These are phyloP conservation scores for Vitis rupestris DNA, from an alignment of 164 flowering plant genomes.

Conservation along the genomic window DNA sequence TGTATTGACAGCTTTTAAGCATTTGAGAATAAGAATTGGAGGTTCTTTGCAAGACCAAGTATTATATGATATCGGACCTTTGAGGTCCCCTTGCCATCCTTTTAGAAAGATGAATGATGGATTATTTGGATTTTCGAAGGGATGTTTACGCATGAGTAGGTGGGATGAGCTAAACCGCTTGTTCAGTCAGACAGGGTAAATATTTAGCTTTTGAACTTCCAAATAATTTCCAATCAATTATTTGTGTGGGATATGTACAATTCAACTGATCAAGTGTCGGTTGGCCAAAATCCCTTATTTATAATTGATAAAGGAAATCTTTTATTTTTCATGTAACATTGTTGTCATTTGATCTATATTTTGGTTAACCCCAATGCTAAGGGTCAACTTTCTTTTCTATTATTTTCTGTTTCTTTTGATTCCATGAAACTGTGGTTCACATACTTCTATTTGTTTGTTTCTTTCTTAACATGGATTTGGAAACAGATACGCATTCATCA, in stretches of 20 bases:
- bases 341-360: too few relatives aligned
- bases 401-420: too few relatives aligned
- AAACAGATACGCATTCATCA: too few relatives aligned
- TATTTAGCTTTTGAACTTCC: neutral
- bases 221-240: neutral
- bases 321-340: too few relatives aligned
- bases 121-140: constrained; percentile 80
- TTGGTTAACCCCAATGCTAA: too few relatives aligned
- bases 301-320: too few relatives aligned
- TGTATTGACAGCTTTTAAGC: constrained; percentile 59
- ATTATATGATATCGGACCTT: constrained; percentile 56
- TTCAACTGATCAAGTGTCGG: neutral
- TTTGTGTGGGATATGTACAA: neutral
- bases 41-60: constrained; percentile 94
- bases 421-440: too few relatives aligned
- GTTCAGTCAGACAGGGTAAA: constrained; percentile 71
- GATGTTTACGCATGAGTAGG: constrained; percentile 68
- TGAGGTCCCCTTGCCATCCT: constrained; percentile 57
- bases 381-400: too few relatives aligned
- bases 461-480: too few relatives aligned
- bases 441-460: too few relatives aligned
- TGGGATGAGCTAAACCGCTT: constrained; percentile 85
- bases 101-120: constrained; percentile 54
- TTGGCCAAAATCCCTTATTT: too few relatives aligned
- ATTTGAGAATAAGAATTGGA: constrained; percentile 79